Evolutionary conservation across 257 asterid species (phyloP).

Genomic region (Coffea canephora): DNA sequence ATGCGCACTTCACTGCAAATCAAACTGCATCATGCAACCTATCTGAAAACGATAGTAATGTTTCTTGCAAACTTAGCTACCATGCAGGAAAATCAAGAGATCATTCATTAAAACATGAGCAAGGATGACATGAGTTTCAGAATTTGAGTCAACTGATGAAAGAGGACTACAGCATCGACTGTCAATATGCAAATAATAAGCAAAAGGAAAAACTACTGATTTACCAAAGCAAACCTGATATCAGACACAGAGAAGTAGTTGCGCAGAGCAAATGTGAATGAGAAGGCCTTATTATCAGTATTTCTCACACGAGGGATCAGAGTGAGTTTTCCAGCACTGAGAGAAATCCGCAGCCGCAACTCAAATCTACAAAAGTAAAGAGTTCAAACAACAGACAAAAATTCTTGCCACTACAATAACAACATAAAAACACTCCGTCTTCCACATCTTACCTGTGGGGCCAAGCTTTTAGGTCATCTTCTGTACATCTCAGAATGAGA

Average conservation of each 20-base stretch:
- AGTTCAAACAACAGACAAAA: neutral
- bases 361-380: constrained; percentile 53
- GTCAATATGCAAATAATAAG: constrained; percentile 17
- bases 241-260: constrained; percentile 75
- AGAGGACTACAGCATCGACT: constrained; percentile 8
- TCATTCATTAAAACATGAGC: constrained; percentile 5
- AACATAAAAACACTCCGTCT: neutral
- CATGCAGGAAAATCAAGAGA: constrained; percentile 7
- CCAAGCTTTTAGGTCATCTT: constrained; percentile 81
- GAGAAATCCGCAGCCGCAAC: constrained; percentile 67
- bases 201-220: constrained; percentile 20
- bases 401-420: too few relatives aligned
- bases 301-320: constrained; percentile 75
- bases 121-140: neutral
- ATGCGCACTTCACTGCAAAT: constrained; percentile 84
- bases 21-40: constrained; percentile 40
- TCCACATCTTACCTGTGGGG: constrained; percentile 57
- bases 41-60: constrained; percentile 30
- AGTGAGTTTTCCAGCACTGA: constrained; percentile 62
- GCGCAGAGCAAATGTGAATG: constrained; percentile 68
- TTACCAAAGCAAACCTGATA: constrained; percentile 50
- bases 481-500: constrained; percentile 68
- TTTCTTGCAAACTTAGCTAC: constrained; percentile 25
- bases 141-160: constrained; percentile 8
- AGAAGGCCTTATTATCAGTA: constrained; percentile 63